These are phyloP conservation scores for Nicotiana otophora DNA, from an alignment of 257 asterid species.

Conservation along the genomic window DNA sequence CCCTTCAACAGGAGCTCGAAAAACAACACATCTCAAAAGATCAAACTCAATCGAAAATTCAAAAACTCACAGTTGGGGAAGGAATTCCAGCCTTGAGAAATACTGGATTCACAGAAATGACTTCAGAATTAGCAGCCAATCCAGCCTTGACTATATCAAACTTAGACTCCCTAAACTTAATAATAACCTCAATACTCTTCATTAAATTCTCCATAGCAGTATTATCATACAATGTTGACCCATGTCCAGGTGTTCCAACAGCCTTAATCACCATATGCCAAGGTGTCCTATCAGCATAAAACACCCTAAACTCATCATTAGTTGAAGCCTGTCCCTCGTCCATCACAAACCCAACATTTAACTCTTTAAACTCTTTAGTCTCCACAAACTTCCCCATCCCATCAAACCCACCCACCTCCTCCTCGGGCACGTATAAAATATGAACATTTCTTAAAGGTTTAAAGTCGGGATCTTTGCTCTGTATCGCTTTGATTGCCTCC, in stretches of 20 bases:
- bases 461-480: constrained; percentile 7
- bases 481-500: constrained; percentile 49
- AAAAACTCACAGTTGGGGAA: constrained; percentile 47
- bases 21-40: not conserved
- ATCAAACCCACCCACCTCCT: constrained; percentile 80
- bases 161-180: constrained; percentile 66
- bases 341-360: constrained; percentile 75
- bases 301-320: constrained; percentile 72
- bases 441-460: constrained; percentile 54
- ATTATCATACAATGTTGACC: constrained; percentile 73
- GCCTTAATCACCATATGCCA: constrained; percentile 85
- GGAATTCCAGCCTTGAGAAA: constrained; percentile 77
- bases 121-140: constrained; percentile 68
- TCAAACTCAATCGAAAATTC: not conserved
- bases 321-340: constrained; percentile 95
- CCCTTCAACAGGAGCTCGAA: not conserved
- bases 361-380: constrained; percentile 39
- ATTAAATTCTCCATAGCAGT: constrained; percentile 85
- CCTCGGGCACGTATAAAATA: constrained; percentile 75
- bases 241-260: constrained; percentile 72
- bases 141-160: constrained; percentile 79
- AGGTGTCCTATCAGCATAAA: constrained; percentile 79
- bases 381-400: constrained; percentile 77
- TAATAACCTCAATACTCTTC: constrained; percentile 74
- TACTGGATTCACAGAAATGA: constrained; percentile 78